Evolutionary conservation across 2,329 filamentous ascomycete species (phyloP), one percentile per base, ranked within the genome.

Genomic region (Phialemonium atrogriseum): DNA sequence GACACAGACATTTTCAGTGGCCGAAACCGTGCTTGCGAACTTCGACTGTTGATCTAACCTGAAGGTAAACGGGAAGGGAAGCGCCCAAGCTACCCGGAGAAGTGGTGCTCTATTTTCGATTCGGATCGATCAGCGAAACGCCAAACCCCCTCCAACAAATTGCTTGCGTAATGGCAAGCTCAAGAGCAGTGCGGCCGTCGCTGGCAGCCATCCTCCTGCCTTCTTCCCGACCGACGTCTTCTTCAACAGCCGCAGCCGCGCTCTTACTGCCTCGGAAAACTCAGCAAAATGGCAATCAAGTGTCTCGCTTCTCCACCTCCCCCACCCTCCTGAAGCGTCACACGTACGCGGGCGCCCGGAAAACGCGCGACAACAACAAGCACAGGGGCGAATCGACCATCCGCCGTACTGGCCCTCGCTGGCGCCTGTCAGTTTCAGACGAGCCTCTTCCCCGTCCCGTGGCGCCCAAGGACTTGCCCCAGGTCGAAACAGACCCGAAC

Each of bases 381-480:
- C 64, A 75, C 39, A 82, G 91, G 39, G 89, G 87, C 26, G 75
- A 94, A 32, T 94, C 86, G 34, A 81, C 79, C 15, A 69, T 94
- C 35, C 79, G 84, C 44, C 71, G 81, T 30, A 86, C 83, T 2
- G 88, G 88, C 1, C 77, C 78, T 5, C 74, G 78, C 32, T 77
- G 82, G 52, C 75, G 71, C n/a, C 64, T 93, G 33, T 83, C 80
- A 12, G 78, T 91, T 38, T 79, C 75, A 24, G 74, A 80, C 48
- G 70, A 79, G 26, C 67, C 77, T 30, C 64, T 94, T 34, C 89
- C 89, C 1, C 70, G 73, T 50, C 88, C 91, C 5, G 41, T 48
- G 14, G 27, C 18, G 24, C 33, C 22, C 13, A 67, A 80, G 34
- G 68, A 68, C 38, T 68, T 75, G 50, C 73, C 74, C 33, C 55